These are phyloP conservation scores for Brachypodium distachyon DNA, from an alignment of 202 grass and related monocot genomes.

Conservation along the genomic window DNA sequence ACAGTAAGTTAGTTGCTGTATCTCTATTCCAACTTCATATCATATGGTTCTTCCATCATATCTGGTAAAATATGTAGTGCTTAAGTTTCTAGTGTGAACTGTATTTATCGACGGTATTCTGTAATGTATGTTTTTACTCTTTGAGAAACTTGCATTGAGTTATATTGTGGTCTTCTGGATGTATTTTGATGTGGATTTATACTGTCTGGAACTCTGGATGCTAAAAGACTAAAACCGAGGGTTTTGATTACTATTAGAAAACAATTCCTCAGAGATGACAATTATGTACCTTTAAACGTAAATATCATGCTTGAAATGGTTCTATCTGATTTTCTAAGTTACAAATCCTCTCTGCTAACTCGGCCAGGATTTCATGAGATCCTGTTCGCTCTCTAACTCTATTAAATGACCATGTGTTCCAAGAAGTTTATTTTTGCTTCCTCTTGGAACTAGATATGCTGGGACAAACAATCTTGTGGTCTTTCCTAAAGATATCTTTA, in stretches of 20 bases:
- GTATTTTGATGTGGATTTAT: not conserved
- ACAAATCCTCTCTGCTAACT: not conserved
- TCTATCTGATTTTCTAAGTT: not conserved
- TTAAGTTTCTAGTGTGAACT: not conserved
- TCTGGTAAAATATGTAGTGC: not conserved
- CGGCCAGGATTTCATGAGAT: not conserved
- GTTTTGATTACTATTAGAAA: not conserved
- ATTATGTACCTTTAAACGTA: not conserved
- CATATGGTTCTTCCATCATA: not conserved
- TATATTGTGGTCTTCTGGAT: not conserved
- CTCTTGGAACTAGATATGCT: slow-evolving; percentile 8
- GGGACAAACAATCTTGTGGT: not conserved
- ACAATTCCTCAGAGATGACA: not conserved
- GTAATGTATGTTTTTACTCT: not conserved
- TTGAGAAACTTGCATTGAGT: not conserved
- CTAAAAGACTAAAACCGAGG: not conserved
- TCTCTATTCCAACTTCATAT: not conserved
- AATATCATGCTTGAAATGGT: not conserved
- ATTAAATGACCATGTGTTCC: not conserved
- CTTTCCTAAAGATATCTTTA: not conserved
- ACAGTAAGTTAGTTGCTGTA: not conserved
- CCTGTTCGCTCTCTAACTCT: not conserved
- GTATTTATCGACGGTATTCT: not conserved
- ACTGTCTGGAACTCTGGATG: not conserved
- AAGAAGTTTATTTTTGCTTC: not conserved